Base-by-base conservation (phyloP, 1,139 yeast species). In the Blastobotrys petasosporus region DNA sequence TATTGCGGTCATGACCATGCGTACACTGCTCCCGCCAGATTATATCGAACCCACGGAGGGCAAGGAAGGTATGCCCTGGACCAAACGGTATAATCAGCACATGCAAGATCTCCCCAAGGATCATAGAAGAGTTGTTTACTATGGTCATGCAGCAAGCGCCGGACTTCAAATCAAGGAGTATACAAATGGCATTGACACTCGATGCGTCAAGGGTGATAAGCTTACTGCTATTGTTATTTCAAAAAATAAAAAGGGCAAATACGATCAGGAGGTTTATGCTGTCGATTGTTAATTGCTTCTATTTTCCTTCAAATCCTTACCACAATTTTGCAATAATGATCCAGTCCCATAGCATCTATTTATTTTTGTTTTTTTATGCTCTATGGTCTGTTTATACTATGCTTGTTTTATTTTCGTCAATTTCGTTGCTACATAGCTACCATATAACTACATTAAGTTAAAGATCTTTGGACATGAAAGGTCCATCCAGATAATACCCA, bases 401-500 rank as follows among this genome's bases (percentile, higher is more conserved):
- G n/a, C 11, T 13, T n/a, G n/a, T n/a, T n/a, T n/a, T n/a, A n/a
- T n/a, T n/a, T n/a, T n/a, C n/a, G n/a, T n/a, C n/a, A n/a, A n/a
- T n/a, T n/a, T n/a, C n/a, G n/a, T n/a, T n/a, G n/a, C n/a, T n/a
- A n/a, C n/a, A n/a, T n/a, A n/a, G n/a, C n/a, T n/a, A n/a, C n/a
- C n/a, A n/a, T n/a, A n/a, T 7, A 9, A 11, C 1, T 12, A 17
- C 12, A n/a, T 31, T 30, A 20, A 32, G 31, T 37, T 48, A 63
- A 41, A 70, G 53, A 61, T 57, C 57, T 62, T 87, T 90, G 23
- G 97, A 87, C 97, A 92, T 92, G 67, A 76, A 92, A 10, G 97
- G 97, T 4, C 99, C 99, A 60, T 92, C 98, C 54, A 92, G 73
- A 55, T 77, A 78, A 66, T 92, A 92, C 1, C 98, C 98, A 51